Percentiles rank a stretch among this genome's conserved stretches.
Evolutionary conservation across 345 rosid genomes (phyloP).

Genomic region (Rhizophora mangle): DNA sequence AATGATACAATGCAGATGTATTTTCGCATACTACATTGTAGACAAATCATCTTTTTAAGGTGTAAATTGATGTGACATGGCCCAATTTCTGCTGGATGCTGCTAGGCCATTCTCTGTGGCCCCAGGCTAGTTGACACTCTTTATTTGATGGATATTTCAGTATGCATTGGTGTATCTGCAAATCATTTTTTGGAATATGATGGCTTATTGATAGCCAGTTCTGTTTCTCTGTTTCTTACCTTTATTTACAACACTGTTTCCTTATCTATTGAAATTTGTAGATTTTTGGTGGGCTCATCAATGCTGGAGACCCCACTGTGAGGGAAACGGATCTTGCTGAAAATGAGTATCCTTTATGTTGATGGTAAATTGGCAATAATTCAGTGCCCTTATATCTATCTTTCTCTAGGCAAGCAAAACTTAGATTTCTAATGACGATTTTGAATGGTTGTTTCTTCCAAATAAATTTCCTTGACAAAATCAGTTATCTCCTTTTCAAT

Average conservation of each 20-base stretch:
- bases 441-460: conserved; percentile 1
- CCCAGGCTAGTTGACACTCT: too few species aligned
- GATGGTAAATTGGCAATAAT: background rate
- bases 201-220: background rate
- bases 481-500: conserved; percentile 78
- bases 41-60: too few species aligned
- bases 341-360: conserved; percentile 69
- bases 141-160: too few species aligned
- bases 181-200: conserved; percentile 5
- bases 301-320: conserved; percentile 75
- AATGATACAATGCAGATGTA: too few species aligned
- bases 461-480: conserved; percentile 42
- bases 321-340: conserved; percentile 59
- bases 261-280: conserved; percentile 18
- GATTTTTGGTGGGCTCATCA: conserved; percentile 91
- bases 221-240: background rate
- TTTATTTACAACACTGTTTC: background rate
- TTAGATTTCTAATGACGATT: too few species aligned
- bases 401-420: too few species aligned
- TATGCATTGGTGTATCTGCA: conserved; percentile 1
- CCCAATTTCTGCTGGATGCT: too few species aligned
- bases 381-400: background rate
- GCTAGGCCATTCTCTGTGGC: too few species aligned
- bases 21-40: too few species aligned
- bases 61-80: too few species aligned